These are phyloP conservation scores for Phytophthora pinifolia DNA, from an alignment of 352 stramenopile species.

Conservation along the genomic window DNA sequence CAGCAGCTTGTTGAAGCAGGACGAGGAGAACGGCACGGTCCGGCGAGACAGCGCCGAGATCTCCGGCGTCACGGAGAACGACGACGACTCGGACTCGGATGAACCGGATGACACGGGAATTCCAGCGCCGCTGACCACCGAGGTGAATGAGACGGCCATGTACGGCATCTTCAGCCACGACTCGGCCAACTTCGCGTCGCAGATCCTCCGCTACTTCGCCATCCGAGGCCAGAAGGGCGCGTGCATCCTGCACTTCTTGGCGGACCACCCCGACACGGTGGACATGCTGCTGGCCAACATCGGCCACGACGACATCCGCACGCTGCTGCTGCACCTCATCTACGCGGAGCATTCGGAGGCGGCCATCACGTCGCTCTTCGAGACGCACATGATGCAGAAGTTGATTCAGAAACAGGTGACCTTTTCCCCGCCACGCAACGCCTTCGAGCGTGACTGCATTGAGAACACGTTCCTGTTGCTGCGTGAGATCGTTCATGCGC, in stretches of 20 bases:
- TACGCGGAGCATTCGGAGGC: conserved; percentile 86
- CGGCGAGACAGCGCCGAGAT: conserved; percentile 26
- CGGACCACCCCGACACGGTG: conserved; percentile 50
- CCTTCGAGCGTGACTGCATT: conserved; percentile 72
- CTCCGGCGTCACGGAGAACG: conserved; percentile 26
- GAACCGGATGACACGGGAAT: conserved; percentile 37
- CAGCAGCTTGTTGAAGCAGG: no score
- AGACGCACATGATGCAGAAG: conserved; percentile 71
- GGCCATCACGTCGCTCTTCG: conserved; percentile 69
- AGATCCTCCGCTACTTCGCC: conserved; percentile 82
- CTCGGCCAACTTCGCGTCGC: conserved; percentile 76
- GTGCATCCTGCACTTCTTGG: conserved; percentile 77
- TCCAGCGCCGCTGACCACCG: conserved; percentile 34
- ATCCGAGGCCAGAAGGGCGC: conserved; percentile 74
- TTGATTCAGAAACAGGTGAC: conserved; percentile 79
- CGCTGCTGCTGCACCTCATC: conserved; percentile 73
- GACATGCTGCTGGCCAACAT: conserved; percentile 81
- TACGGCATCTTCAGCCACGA: conserved; percentile 78
- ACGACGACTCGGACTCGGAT: conserved; percentile 40
- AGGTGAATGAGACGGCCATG: conserved; percentile 44
- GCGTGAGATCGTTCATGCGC: conserved; percentile 79
- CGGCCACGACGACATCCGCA: conserved; percentile 80
- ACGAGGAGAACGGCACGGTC: no score
- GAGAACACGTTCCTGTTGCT: conserved; percentile 83
- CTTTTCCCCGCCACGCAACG: conserved; percentile 67